A percentile compares a stretch with the other conserved stretches of the same genome.
These are phyloP conservation scores for Tardiomyces blankii DNA, from an alignment of 1,139 yeast species.

Conservation along the genomic window DNA sequence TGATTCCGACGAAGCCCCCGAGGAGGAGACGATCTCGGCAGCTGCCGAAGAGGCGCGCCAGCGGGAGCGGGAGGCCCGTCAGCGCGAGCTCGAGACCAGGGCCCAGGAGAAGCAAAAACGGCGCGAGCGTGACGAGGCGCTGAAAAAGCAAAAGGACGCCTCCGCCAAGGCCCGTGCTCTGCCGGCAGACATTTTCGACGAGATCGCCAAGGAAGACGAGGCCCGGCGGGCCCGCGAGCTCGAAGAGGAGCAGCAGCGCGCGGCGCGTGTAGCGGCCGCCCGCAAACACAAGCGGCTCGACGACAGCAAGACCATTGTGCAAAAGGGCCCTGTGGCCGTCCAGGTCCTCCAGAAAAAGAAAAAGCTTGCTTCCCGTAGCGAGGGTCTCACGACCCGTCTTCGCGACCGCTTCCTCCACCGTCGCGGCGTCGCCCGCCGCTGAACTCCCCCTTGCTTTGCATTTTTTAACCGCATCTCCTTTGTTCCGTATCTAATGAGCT, in stretches of 20 bases:
- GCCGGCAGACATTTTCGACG: constrained; percentile 10
- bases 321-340: constrained; percentile 46
- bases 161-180: constrained; percentile 1
- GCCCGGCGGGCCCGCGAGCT: constrained; percentile 2
- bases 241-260: not conserved
- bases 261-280: constrained; percentile 11
- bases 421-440: too few species aligned
- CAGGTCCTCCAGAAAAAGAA: constrained; percentile 31
- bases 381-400: constrained; percentile 6
- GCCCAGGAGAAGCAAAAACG: constrained; percentile 27
- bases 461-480: too few species aligned
- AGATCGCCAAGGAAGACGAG: constrained; percentile 2
- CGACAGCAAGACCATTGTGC: constrained; percentile 17
- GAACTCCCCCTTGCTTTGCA: too few species aligned
- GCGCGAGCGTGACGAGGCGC: constrained; percentile 31
- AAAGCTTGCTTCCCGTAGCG: constrained; percentile 35
- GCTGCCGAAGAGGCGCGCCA: constrained; percentile 3
- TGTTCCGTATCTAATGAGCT: too few species aligned
- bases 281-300: constrained; percentile 17
- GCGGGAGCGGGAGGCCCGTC: not conserved
- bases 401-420: too few species aligned
- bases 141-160: constrained; percentile 33
- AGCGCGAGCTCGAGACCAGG: not conserved
- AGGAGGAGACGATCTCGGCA: constrained; percentile 12
- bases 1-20: constrained; percentile 16